Percentiles rank a stretch among this genome's conserved stretches.
These are phyloP conservation scores for Eucalyptus regnans DNA, from an alignment of 345 rosid genomes.

Conservation along the genomic window DNA sequence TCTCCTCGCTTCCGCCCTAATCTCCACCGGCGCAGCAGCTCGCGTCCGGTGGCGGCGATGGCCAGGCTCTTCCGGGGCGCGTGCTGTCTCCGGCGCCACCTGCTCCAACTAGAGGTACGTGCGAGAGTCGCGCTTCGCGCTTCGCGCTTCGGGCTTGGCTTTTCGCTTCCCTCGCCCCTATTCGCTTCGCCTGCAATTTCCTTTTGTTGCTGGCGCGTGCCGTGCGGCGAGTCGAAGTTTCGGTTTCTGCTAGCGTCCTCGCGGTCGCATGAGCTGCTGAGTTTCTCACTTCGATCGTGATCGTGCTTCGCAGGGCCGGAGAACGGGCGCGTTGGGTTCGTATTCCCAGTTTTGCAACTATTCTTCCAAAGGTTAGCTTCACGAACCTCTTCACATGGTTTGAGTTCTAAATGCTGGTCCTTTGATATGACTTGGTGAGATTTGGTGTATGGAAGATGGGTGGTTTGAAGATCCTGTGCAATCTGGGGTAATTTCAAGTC, in stretches of 20 bases:
- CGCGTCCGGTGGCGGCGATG: background rate
- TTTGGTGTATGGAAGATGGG: background rate
- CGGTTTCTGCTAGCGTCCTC: background rate
- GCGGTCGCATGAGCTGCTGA: background rate
- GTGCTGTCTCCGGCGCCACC: background rate
- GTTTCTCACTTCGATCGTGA: background rate
- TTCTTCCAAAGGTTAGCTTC: slow-evolving; percentile 51
- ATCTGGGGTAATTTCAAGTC: background rate
- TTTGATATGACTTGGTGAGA: background rate
- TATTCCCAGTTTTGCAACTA: slow-evolving; percentile 37
- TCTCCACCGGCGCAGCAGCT: background rate
- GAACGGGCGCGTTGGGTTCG: slow-evolving; percentile 28
- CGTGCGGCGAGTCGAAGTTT: background rate
- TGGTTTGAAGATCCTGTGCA: background rate
- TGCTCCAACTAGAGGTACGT: background rate
- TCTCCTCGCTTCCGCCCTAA: background rate
- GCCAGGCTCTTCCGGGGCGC: background rate
- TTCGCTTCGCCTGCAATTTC: background rate
- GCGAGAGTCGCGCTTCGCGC: background rate
- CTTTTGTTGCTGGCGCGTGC: background rate
- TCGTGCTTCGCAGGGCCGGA: slow-evolving; percentile 23
- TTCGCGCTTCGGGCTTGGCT: background rate
- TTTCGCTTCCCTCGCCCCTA: background rate
- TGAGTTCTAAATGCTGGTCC: background rate
- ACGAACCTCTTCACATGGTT: background rate